Base-by-base conservation (phyloP, 768 basidiomycete species). In the Psilocybe cyanescens region DNA sequence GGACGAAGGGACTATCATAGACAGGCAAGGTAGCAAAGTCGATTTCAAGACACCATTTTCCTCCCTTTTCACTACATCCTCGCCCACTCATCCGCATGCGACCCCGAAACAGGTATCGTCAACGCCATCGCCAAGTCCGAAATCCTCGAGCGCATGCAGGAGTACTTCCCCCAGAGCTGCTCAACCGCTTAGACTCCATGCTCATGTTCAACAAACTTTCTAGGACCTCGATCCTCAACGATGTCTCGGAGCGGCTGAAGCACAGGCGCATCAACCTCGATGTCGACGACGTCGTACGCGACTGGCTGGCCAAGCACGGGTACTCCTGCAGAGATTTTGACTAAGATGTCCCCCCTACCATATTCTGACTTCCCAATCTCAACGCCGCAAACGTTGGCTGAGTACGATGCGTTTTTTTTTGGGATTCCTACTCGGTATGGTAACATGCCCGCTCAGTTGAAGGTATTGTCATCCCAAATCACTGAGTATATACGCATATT, bases 161-260 rank as follows among this genome's bases (percentile, higher is more conserved):
- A 88, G 63, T 88, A 89, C 75, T 96, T 95, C 82, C 89, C 94
- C 95, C 95, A 0, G 95, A 97, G 73, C 82, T 97, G 2, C 82
- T 96, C 57, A 96, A 96, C 71, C 88, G 95, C 7, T 83, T 97
- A 39, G 94, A 97, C 69, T 86, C 91, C 1, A 91, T 92, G 75
- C 78, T 91, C 14, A 88, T 97, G 8, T 97, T 97, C 80, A 96
- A 96, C 80, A 95, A 94, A 70, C 86, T 97, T 16, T 88, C 91
- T 2, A 82, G 81, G 28, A 71, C 76, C 24, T 88, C 90, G 3
- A 91, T 96, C 56, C 75, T 92, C n/a, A 78, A 89, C 11, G 95
- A 97, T 55, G 87, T 96, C 0, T 83, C 87, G 14, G 76, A 80
- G 1, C 78, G 94, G 39, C 76, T 97, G 41, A 81, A 79, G 61